A percentile compares a stretch with the other conserved stretches of the same genome.
Evolutionary conservation across 2,329 filamentous ascomycete genomes (phyloP).

Genomic region (Aspergillus melleus): DNA sequence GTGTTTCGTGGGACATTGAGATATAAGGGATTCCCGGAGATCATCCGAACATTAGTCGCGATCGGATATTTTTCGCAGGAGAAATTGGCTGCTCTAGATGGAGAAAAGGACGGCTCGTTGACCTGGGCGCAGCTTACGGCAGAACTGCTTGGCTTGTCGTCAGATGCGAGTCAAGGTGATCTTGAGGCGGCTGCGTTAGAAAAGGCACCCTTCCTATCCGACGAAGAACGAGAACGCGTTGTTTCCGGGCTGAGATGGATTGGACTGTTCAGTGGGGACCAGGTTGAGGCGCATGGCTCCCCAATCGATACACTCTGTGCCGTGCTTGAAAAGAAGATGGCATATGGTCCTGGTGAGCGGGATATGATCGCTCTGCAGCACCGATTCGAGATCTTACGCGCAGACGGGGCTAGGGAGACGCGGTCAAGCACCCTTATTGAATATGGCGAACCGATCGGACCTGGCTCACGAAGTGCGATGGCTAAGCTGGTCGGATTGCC

Average conservation of each 20-base stretch:
- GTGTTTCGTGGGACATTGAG: conserved; percentile 6
- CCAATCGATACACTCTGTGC: conserved; percentile 5
- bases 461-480: not conserved
- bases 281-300: not conserved
- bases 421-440: not conserved
- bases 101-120: not conserved
- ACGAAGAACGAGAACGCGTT: not conserved
- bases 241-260: not conserved
- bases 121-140: not conserved
- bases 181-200: not conserved
- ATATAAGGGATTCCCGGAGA: conserved; percentile 5
- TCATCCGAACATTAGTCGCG: not conserved
- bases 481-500: not conserved
- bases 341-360: conserved; percentile 2
- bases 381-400: not conserved
- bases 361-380: conserved; percentile 9
- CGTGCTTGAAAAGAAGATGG: conserved; percentile 1
- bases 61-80: conserved; percentile 4
- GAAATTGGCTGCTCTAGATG: not conserved
- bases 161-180: not conserved
- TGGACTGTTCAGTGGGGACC: not conserved
- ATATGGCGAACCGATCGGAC: not conserved
- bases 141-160: not conserved
- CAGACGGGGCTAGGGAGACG: not conserved
- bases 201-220: not conserved